phyloP scores from a whole-genome alignment of 1,139 yeast species.

The Zygoascus hellenicus region DNA sequence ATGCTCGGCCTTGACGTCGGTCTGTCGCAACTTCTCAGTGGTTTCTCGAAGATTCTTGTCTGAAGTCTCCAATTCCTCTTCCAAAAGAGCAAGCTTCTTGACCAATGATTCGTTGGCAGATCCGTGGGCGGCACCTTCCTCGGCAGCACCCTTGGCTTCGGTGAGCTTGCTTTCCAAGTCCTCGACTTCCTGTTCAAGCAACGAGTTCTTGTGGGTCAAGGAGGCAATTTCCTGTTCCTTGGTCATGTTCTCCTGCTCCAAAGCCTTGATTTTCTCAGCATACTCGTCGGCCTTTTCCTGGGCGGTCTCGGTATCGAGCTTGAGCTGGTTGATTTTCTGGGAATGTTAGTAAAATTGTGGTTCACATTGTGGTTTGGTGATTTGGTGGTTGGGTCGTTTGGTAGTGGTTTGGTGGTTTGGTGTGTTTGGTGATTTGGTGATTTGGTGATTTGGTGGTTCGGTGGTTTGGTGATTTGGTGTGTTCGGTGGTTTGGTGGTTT shows the following conservation, averaged over 20 bases:
- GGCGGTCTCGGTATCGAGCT: conserved; percentile 94
- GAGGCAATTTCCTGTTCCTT: conserved; percentile 95
- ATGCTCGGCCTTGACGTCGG: conserved; percentile 96
- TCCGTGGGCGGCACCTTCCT: conserved; percentile 85
- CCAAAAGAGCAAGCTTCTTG: conserved; percentile 88
- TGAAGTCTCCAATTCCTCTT: conserved; percentile 89
- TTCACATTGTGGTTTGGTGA: background rate
- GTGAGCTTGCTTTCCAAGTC: conserved; percentile 74
- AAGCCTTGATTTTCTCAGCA: conserved; percentile 69
- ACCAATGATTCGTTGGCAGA: conserved; percentile 85
- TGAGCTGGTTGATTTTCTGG: conserved; percentile 82
- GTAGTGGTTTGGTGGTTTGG: background rate
- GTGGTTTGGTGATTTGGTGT: no score
- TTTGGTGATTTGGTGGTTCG: no score
- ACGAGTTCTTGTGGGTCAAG: conserved; percentile 84
- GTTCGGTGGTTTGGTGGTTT: no score
- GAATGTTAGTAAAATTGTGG: background rate
- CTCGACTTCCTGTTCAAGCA: conserved; percentile 86
- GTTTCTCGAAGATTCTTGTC: conserved; percentile 91
- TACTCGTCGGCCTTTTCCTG: conserved; percentile 94
- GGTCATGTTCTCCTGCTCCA: conserved; percentile 86
- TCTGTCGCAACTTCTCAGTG: conserved; percentile 88
- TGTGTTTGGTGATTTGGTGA: no score
- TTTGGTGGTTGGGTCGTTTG: background rate
- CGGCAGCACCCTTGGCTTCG: conserved; percentile 84